Percentiles rank a stretch among this genome's conserved stretches.
Conservation (phyloP, 2,329 filamentous ascomycete species). For the Stagonosporopsis tanaceti region DNA sequence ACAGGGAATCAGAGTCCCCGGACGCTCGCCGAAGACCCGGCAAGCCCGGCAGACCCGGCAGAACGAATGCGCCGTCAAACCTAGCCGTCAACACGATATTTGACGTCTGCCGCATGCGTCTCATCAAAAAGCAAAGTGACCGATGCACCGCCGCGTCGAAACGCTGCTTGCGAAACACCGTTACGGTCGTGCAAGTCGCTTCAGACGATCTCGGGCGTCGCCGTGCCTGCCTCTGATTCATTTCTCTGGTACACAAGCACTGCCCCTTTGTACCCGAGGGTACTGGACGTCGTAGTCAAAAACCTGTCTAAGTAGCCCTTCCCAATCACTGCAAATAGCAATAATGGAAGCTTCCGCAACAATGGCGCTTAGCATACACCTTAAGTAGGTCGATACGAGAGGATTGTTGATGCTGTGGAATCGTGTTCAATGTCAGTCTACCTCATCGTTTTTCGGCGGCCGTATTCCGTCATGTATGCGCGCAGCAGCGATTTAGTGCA, state of each 20-base stretch:
- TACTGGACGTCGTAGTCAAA: neutral
- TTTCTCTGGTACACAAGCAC: neutral
- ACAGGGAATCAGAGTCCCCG: slow-evolving; percentile 17
- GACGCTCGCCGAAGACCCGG: slow-evolving; percentile 15
- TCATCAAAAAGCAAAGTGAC: slow-evolving; percentile 10
- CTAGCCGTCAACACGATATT: slow-evolving; percentile 1
- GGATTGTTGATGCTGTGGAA: neutral
- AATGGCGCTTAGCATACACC: neutral
- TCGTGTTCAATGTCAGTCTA: neutral
- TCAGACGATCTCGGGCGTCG: slow-evolving; percentile 11
- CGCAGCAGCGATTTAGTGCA: slow-evolving; percentile 4
- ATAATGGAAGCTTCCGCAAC: neutral
- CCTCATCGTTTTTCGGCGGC: neutral
- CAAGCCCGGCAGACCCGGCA: slow-evolving; percentile 14
- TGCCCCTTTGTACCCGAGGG: neutral
- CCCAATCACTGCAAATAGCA: neutral
- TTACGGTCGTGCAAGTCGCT: slow-evolving; percentile 10
- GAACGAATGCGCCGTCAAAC: slow-evolving; percentile 3
- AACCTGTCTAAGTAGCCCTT: neutral
- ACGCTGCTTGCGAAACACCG: slow-evolving; percentile 14
- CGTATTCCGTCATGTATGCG: neutral
- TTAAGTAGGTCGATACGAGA: neutral
- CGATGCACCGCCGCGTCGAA: slow-evolving; percentile 12
- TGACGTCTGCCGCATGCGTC: slow-evolving; percentile 18
- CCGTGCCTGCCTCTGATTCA: slow-evolving; percentile 12